Evolutionary conservation across 129 eudicot genomes (phyloP).

Genomic region (Logfia minima): DNA sequence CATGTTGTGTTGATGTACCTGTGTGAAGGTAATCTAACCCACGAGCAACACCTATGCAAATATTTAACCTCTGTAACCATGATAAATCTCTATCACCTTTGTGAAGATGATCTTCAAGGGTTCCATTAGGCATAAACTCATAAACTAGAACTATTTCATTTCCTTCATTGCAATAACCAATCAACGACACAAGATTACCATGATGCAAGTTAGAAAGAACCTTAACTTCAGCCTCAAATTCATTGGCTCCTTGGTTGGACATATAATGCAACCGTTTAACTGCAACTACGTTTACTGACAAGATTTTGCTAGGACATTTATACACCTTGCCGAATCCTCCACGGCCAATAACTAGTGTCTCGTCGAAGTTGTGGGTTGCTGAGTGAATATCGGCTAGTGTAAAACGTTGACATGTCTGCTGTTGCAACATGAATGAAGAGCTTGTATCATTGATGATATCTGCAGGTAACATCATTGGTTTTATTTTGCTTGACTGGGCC

Average conservation of each 20-base stretch:
- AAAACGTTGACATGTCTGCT: constrained; percentile 17
- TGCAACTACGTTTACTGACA: constrained; percentile 13
- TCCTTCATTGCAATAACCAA: constrained; percentile 33
- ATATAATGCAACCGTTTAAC: constrained; percentile 27
- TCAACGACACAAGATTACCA: constrained; percentile 35
- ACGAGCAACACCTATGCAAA: constrained; percentile 55
- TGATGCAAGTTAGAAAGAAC: constrained; percentile 33
- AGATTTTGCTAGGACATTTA: constrained; percentile 9
- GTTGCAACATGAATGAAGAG: neutral
- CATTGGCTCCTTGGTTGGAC: constrained; percentile 24
- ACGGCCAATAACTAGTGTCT: constrained; percentile 18
- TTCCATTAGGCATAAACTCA: constrained; percentile 38
- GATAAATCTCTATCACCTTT: constrained; percentile 11
- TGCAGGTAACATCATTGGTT: neutral
- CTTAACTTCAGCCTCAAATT: constrained; percentile 28
- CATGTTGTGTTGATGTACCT: constrained; percentile 31
- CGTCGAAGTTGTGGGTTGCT: constrained; percentile 32
- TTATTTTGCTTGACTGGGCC: neutral
- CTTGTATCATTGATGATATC: neutral
- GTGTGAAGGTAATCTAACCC: constrained; percentile 58
- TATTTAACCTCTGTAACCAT: constrained; percentile 43
- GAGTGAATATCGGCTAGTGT: constrained; percentile 15
- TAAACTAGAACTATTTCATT: constrained; percentile 22
- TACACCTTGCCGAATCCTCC: constrained; percentile 39
- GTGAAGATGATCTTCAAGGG: constrained; percentile 27